These are phyloP conservation scores for Wallacemonas rigidus DNA, from an alignment of 208 protist species.

Conservation along the genomic window DNA sequence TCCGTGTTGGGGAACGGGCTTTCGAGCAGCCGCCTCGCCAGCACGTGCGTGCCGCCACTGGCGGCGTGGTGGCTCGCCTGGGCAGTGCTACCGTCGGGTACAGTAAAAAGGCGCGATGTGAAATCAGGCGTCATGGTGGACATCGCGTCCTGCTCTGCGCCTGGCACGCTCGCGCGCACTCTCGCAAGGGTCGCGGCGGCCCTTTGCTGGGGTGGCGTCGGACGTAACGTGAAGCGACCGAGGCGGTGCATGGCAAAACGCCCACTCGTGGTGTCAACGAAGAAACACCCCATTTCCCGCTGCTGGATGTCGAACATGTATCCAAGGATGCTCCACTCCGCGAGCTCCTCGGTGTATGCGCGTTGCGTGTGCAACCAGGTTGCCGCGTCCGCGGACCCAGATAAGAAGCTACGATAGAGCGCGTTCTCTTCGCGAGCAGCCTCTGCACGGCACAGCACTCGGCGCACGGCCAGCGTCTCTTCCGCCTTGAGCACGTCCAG, in stretches of 20 bases:
- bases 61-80: background rate
- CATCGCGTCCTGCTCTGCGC: no score
- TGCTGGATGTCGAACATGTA: conserved; percentile 72
- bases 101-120: no score
- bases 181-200: no score
- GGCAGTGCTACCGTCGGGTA: background rate
- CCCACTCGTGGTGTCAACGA: conserved; percentile 69
- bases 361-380: conserved; percentile 63
- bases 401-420: conserved; percentile 49
- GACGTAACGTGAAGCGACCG: conserved; percentile 63
- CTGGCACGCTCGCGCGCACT: no score
- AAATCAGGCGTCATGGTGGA: no score
- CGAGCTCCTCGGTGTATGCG: conserved; percentile 66
- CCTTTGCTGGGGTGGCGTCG: background rate
- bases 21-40: conserved; percentile 15
- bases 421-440: conserved; percentile 41
- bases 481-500: conserved; percentile 16
- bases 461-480: conserved; percentile 26
- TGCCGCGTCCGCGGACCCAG: conserved; percentile 42
- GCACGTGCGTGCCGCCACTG: background rate
- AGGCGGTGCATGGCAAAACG: conserved; percentile 74
- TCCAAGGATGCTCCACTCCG: conserved; percentile 81
- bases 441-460: conserved; percentile 49
- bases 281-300: conserved; percentile 60
- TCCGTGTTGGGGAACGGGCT: conserved; percentile 73